A percentile compares a stretch with the other conserved stretches of the same genome.
phyloP scores from a whole-genome alignment of 2,329 filamentous ascomycete genomes.

The Sarocladium oryzae region DNA sequence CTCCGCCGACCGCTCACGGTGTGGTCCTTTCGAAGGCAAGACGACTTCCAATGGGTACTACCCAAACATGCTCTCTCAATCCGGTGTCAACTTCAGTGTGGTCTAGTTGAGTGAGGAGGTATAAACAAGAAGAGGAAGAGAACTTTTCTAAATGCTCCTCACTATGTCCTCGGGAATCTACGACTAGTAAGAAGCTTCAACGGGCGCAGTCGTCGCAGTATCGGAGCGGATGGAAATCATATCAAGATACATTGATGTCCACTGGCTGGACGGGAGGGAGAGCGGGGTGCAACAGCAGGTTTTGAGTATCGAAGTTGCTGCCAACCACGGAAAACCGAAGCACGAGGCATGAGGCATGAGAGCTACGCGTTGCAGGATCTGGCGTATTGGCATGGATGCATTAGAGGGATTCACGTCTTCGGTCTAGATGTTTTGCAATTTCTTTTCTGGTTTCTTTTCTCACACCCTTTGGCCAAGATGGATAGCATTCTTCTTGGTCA shows the following conservation, averaged over 20 bases:
- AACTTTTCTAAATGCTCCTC: too few relatives aligned
- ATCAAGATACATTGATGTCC: neutral
- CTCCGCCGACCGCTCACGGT: conserved; percentile 29
- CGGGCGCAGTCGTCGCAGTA: too few relatives aligned
- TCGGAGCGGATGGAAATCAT: neutral
- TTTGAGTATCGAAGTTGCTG: too few relatives aligned
- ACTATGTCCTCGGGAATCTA: too few relatives aligned
- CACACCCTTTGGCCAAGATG: neutral
- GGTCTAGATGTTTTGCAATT: neutral
- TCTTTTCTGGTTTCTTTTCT: too few relatives aligned
- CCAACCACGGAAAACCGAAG: neutral
- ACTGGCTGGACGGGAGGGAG: neutral
- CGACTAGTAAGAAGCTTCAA: too few relatives aligned
- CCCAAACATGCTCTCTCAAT: conserved; percentile 41
- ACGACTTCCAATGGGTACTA: conserved; percentile 46
- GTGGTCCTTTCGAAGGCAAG: conserved; percentile 49
- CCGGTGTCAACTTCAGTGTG: conserved; percentile 37
- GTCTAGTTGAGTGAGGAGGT: neutral
- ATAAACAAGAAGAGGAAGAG: too few relatives aligned
- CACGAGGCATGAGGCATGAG: conserved; percentile 1
- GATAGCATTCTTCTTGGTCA: too few relatives aligned
- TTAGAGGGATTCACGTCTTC: neutral
- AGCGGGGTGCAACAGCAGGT: too few relatives aligned
- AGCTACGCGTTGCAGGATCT: neutral
- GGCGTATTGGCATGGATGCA: conserved; percentile 1